Evolutionary conservation across 2,329 filamentous ascomycete species (phyloP).

Genomic region (Trichoderma asperellum): DNA sequence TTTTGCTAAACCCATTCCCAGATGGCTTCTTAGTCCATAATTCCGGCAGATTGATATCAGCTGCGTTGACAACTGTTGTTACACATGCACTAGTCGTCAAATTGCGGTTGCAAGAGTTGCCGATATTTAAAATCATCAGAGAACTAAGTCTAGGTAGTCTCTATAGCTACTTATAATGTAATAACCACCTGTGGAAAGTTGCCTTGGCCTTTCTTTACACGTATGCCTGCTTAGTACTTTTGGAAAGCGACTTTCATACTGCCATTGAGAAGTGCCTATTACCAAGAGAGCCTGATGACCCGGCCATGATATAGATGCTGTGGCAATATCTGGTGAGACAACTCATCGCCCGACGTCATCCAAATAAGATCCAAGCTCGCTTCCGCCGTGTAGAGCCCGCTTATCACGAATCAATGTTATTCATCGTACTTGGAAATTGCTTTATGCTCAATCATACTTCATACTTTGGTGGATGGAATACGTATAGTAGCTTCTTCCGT

Average conservation of each 20-base stretch:
- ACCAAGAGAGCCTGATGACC: slow-evolving; percentile 32
- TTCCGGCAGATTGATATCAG: slow-evolving; percentile 26
- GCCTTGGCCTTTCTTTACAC: slow-evolving; percentile 27
- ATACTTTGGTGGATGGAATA: slow-evolving; percentile 36
- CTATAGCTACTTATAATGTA: background rate
- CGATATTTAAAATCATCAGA: background rate
- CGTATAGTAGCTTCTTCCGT: slow-evolving; percentile 48
- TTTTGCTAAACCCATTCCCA: slow-evolving; percentile 43
- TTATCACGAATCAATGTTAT: slow-evolving; percentile 48
- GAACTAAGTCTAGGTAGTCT: background rate
- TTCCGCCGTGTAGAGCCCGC: slow-evolving; percentile 49
- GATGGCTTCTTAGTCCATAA: slow-evolving; percentile 40
- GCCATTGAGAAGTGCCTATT: slow-evolving; percentile 41
- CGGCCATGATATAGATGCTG: slow-evolving; percentile 39
- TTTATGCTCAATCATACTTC: slow-evolving; percentile 34
- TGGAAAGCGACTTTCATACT: slow-evolving; percentile 44
- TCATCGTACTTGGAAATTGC: slow-evolving; percentile 39
- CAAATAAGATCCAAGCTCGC: slow-evolving; percentile 41
- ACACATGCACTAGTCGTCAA: background rate
- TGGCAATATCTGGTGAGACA: slow-evolving; percentile 42
- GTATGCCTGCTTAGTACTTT: slow-evolving; percentile 32
- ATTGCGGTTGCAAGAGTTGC: background rate
- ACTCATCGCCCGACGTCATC: slow-evolving; percentile 39
- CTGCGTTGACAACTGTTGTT: background rate
- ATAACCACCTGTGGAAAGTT: slow-evolving; percentile 4